Percentiles rank a stretch among this genome's conserved stretches.
These are phyloP conservation scores for Lyophyllum shimeji DNA, from an alignment of 768 basidiomycete genomes.

Conservation along the genomic window DNA sequence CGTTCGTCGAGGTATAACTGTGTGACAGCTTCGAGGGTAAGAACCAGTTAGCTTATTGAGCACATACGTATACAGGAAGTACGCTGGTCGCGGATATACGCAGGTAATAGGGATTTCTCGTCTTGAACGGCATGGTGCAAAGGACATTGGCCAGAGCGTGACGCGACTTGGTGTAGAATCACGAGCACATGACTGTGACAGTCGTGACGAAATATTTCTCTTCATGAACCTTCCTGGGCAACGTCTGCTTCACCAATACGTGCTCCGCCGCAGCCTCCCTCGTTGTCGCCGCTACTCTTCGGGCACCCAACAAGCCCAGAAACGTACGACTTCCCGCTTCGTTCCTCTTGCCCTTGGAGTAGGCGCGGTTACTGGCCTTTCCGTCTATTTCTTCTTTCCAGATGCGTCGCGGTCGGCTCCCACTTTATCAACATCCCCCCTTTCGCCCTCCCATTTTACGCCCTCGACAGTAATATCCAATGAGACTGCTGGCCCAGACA, in stretches of 20 bases:
- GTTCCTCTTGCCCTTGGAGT: constrained; percentile 6
- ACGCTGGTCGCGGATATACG: constrained; percentile 72
- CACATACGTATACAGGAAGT: constrained; percentile 68
- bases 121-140: constrained; percentile 57
- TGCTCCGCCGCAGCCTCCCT: constrained; percentile 1
- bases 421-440: constrained; percentile 32
- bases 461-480: constrained; percentile 57
- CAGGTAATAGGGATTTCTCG: constrained; percentile 81
- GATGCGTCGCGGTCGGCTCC: constrained; percentile 46
- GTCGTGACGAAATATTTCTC: constrained; percentile 9
- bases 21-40: not conserved
- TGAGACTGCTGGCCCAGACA: constrained; percentile 51
- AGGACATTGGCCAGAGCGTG: not conserved
- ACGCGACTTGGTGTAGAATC: constrained; percentile 9
- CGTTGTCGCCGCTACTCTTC: constrained; percentile 5
- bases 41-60: constrained; percentile 26
- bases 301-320: not conserved
- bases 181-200: constrained; percentile 13
- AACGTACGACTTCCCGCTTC: not conserved
- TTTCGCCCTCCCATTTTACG: constrained; percentile 57
- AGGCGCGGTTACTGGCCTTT: constrained; percentile 33
- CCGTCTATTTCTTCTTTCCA: constrained; percentile 53
- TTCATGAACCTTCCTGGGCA: constrained; percentile 12
- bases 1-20: constrained; percentile 76
- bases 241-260: constrained; percentile 4